Evolutionary conservation across 805 yeast species (phyloP).

Genomic region (Saturnispora halmiae): DNA sequence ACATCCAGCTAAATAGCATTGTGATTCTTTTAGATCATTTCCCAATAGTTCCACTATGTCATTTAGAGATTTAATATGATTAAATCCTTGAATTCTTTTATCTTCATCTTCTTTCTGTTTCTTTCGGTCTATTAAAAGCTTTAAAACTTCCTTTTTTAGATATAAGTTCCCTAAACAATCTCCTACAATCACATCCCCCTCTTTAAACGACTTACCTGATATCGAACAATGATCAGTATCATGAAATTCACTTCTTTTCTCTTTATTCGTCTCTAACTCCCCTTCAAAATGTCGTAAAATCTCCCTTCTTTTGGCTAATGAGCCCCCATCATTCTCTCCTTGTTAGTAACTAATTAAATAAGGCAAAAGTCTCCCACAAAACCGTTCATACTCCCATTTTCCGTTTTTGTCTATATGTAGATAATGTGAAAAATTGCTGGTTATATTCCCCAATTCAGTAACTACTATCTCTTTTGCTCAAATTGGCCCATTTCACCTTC

Average conservation of each 20-base stretch:
- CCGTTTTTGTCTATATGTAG: too few relatives aligned
- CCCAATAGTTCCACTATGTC: neutral
- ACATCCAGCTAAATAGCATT: neutral
- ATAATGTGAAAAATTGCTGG: too few relatives aligned
- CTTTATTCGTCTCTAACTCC: neutral
- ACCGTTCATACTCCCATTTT: too few relatives aligned
- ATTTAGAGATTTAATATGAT: neutral
- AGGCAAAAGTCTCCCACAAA: too few relatives aligned
- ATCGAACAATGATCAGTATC: neutral
- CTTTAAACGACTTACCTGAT: slow-evolving; percentile 9
- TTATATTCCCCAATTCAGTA: too few relatives aligned
- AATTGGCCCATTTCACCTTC: neutral
- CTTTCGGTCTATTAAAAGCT: slow-evolving; percentile 32
- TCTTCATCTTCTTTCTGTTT: slow-evolving; percentile 1
- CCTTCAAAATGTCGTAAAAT: slow-evolving; percentile 22
- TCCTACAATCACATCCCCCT: slow-evolving; percentile 14
- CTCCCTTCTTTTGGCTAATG: slow-evolving; percentile 52
- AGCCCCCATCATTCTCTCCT: slow-evolving; percentile 59
- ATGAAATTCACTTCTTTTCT: neutral
- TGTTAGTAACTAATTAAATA: neutral
- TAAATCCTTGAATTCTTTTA: neutral
- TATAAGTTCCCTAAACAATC: slow-evolving; percentile 61
- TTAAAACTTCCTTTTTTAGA: slow-evolving; percentile 54
- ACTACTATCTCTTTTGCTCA: too few relatives aligned
- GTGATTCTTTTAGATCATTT: neutral